Conservation (phyloP, 106 monocot species). For the Allium sativum region DNA sequence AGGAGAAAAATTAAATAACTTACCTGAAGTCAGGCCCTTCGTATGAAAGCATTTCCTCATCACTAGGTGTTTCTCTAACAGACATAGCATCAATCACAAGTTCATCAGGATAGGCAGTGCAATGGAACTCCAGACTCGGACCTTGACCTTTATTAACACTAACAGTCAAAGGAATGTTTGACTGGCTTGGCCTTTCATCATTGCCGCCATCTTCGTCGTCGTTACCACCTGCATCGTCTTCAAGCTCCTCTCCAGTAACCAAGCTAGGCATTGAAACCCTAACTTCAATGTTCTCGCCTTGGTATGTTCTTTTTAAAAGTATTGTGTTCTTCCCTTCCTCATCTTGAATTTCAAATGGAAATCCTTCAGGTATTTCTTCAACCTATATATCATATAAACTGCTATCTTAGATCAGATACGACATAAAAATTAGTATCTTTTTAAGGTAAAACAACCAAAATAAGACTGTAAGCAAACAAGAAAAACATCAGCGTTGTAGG, state of each 20-base stretch:
- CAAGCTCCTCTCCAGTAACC: conserved; percentile 42
- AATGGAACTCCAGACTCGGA: conserved; percentile 45
- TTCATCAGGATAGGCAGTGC: conserved; percentile 72
- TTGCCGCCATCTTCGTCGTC: conserved; percentile 15
- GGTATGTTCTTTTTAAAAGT: conserved; percentile 37
- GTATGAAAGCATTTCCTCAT: conserved; percentile 40
- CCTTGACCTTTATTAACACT: conserved; percentile 30
- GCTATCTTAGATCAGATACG: too few relatives aligned
- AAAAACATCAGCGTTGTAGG: too few relatives aligned
- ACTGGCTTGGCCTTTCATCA: conserved; percentile 19
- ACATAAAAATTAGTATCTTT: too few relatives aligned
- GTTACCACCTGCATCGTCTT: conserved; percentile 20
- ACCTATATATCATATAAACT: conserved; percentile 20
- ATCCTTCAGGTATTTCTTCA: conserved; percentile 49
- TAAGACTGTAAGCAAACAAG: too few relatives aligned
- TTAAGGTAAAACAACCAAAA: too few relatives aligned
- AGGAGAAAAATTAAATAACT: neutral
- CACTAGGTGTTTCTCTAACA: conserved; percentile 26
- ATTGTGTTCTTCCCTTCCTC: conserved; percentile 34
- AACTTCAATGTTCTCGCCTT: conserved; percentile 54
- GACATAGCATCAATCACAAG: conserved; percentile 60
- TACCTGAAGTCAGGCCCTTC: conserved; percentile 72
- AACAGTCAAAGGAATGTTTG: conserved; percentile 52
- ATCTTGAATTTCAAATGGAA: conserved; percentile 66
- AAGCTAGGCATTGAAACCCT: conserved; percentile 57